A percentile compares a stretch with the other conserved stretches of the same genome.
These are phyloP conservation scores for Plasmopara muralis DNA, from an alignment of 352 stramenopile genomes.

Conservation along the genomic window DNA sequence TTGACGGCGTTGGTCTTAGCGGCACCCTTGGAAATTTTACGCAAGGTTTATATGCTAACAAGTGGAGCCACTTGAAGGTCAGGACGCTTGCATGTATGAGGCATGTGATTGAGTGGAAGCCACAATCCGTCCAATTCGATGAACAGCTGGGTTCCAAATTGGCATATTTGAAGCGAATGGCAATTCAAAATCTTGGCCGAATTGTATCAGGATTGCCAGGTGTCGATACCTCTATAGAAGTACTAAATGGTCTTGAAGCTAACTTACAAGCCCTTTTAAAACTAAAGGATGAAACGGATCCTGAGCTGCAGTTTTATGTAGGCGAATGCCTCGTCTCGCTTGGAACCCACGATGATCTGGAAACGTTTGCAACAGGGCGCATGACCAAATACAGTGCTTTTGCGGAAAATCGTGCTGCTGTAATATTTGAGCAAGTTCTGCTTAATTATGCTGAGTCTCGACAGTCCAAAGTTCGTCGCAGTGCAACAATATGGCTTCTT, in stretches of 20 bases:
- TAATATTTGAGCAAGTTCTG: constrained; percentile 39
- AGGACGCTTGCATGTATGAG: constrained; percentile 23
- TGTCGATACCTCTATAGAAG: constrained; percentile 7
- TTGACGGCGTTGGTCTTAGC: constrained; percentile 35
- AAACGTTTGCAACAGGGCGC: constrained; percentile 17
- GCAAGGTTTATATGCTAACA: constrained; percentile 7
- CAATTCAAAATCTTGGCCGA: constrained; percentile 37
- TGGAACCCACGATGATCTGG: constrained; percentile 26
- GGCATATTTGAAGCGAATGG: constrained; percentile 27
- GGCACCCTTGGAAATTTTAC: constrained; percentile 28
- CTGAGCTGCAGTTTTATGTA: constrained; percentile 48
- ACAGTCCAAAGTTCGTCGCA: constrained; percentile 41
- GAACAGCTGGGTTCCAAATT: constrained; percentile 39
- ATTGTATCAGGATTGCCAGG: constrained; percentile 24
- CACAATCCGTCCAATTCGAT: constrained; percentile 31
- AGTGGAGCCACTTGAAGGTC: constrained; percentile 33
- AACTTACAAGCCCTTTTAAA: constrained; percentile 22
- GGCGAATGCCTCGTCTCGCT: constrained; percentile 50
- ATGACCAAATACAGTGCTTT: constrained; percentile 15
- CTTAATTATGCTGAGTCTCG: constrained; percentile 31
- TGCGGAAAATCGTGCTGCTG: constrained; percentile 26
- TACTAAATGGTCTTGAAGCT: constrained; percentile 20
- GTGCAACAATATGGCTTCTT: constrained; percentile 55
- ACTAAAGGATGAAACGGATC: constrained; percentile 19
- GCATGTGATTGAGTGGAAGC: constrained; percentile 39